A percentile compares a stretch with the other conserved stretches of the same genome.
These are phyloP conservation scores for Aaosphaeria pasadenensis DNA, from an alignment of 2,329 filamentous ascomycete genomes.

Conservation along the genomic window DNA sequence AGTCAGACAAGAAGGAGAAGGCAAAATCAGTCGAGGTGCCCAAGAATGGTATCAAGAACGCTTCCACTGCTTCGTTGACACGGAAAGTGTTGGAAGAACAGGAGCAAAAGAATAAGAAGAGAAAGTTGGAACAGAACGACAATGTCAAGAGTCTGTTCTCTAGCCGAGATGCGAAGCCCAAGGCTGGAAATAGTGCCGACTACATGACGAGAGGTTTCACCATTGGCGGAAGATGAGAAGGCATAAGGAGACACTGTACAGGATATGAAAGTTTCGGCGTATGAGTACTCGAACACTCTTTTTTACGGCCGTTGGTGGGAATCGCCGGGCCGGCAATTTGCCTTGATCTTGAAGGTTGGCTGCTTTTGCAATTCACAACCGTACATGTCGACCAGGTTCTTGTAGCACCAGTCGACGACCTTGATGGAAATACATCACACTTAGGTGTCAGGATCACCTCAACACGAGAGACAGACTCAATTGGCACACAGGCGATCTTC, in stretches of 20 bases:
- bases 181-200: conserved; percentile 42
- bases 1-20: conserved; percentile 12
- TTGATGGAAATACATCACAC: too few species aligned
- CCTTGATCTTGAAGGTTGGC: too few species aligned
- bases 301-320: too few species aligned
- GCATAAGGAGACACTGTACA: background rate
- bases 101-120: conserved; percentile 73
- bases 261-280: too few species aligned
- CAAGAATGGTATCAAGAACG: conserved; percentile 78
- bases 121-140: conserved; percentile 61
- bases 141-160: conserved; percentile 50
- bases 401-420: too few species aligned
- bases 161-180: conserved; percentile 32
- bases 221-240: conserved; percentile 15
- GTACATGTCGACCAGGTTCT: too few species aligned
- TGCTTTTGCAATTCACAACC: too few species aligned
- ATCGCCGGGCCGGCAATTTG: too few species aligned
- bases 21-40: background rate
- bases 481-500: too few species aligned
- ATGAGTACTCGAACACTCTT: too few species aligned
- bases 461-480: too few species aligned
- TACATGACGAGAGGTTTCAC: conserved; percentile 51
- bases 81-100: conserved; percentile 86
- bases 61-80: conserved; percentile 79
- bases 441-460: too few species aligned